Evolutionary conservation across 2,329 filamentous ascomycete species (phyloP), one percentile per base, ranked within the genome.

Genomic region (Elsinoe necatrix): DNA sequence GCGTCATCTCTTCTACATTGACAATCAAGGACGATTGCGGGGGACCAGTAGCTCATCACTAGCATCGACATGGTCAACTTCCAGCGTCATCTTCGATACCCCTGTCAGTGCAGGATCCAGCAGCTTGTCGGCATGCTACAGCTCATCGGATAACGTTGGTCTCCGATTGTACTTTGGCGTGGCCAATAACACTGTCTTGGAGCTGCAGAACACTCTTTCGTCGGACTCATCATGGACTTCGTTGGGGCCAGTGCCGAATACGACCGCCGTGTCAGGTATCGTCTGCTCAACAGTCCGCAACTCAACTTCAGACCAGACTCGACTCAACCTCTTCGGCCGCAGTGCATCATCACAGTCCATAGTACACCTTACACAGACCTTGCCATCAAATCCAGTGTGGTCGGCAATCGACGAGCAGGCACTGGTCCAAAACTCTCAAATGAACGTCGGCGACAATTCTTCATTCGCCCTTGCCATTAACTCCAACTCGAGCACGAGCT

Each of bases 1-100:
- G 48, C 48, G 48, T 9, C 48, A 52, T 37, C 48, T 52, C 7
- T 52, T 52, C 48, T 52, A 52, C n/a, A 12, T 52, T 16, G 48
- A 52, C 18, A n/a, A 5, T 9, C 48, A 39, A 39, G 48, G 48
- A 9, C 34, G 29, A 20, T 14, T 52, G 7, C 25, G 48, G 16
- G 31, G 31, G 2, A 52, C 31, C 5, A 52, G 39, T n/a, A 52
- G 48, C 48, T 37, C 48, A 11, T 14, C 29, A 11, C 29, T 37
- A n/a, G 48, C 14, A 11, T 52, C 48, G 16, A 2, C 31, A 7
- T 52, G 48, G 48, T 52, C 48, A 7, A 37, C 16, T 8, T n/a
- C 48, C 12, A 35, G 25, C 16, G 18, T 37, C 16, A 12, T 52
- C 7, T 52, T 18, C 20, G 12, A 35, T 7, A 21, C 4, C 4